Percentiles rank a stretch among this genome's conserved stretches.
Conservation (phyloP, 345 rosid genomes). For the Raphanus raphanistrum region DNA sequence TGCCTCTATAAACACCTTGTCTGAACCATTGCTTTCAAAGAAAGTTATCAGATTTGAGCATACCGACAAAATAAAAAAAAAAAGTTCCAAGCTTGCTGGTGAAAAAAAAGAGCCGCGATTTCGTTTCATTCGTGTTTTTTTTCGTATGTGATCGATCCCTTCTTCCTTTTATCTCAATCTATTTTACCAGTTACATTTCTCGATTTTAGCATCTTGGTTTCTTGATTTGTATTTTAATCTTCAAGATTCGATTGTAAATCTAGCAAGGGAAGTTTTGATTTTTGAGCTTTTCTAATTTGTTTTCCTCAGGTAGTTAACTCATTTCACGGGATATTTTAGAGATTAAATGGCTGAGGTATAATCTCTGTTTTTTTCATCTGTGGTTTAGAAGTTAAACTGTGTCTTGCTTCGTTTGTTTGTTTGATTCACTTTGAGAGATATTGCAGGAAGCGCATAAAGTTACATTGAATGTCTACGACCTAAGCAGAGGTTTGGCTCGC, state of each 20-base stretch:
- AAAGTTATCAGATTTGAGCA: slow-evolving; percentile 2
- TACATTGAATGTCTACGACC: slow-evolving; percentile 75
- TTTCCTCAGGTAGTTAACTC: slow-evolving; percentile 4
- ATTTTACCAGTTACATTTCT: background rate
- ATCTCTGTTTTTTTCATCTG: background rate
- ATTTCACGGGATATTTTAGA: slow-evolving; percentile 10
- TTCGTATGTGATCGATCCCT: slow-evolving; percentile 24
- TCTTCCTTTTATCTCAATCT: background rate
- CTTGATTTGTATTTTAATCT: background rate
- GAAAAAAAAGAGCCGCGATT: background rate
- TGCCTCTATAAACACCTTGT: slow-evolving; percentile 32
- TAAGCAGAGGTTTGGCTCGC: slow-evolving; percentile 92
- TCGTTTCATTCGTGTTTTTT: background rate
- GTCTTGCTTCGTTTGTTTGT: background rate
- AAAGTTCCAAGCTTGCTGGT: slow-evolving; percentile 11
- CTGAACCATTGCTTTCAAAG: slow-evolving; percentile 4
- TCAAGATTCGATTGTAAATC: background rate
- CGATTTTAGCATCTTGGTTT: slow-evolving; percentile 12
- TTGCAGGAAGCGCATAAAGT: slow-evolving; percentile 77
- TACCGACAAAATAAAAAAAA: background rate
- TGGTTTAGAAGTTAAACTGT: background rate
- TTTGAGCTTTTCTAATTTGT: background rate
- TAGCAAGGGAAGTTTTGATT: no score
- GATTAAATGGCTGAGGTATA: slow-evolving; percentile 70
- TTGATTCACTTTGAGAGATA: slow-evolving; percentile 1